A percentile compares a stretch with the other conserved stretches of the same genome.
Conservation (phyloP, 1,139 yeast species). For the Magnusiomyces tetraspermus region DNA sequence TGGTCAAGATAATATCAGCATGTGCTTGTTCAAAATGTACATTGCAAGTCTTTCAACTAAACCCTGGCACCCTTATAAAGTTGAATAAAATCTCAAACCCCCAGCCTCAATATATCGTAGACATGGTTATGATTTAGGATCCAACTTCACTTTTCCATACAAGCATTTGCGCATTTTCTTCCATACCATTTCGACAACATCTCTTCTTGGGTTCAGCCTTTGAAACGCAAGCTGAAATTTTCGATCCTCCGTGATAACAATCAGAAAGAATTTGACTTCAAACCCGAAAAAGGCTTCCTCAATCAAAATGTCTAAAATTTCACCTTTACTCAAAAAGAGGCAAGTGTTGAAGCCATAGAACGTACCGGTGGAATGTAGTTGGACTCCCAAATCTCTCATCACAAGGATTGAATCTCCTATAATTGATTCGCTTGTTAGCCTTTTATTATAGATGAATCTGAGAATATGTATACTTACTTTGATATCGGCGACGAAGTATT, state of each 20-base stretch:
- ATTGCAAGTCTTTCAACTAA: too few relatives aligned
- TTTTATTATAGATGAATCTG: not conserved
- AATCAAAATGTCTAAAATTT: constrained; percentile 47
- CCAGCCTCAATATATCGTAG: too few relatives aligned
- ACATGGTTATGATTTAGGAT: not conserved
- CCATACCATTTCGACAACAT: constrained; percentile 24
- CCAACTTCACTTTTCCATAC: constrained; percentile 5
- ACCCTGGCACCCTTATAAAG: too few relatives aligned
- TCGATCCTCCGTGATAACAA: constrained; percentile 36
- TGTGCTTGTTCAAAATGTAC: too few relatives aligned
- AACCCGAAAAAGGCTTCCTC: constrained; percentile 52
- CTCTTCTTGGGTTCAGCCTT: constrained; percentile 20
- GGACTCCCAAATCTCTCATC: constrained; percentile 28
- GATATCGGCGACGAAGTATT: not conserved
- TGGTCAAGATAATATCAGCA: too few relatives aligned
- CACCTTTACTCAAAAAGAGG: constrained; percentile 40
- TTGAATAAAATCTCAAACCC: too few relatives aligned
- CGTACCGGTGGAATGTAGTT: constrained; percentile 22
- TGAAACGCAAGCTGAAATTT: constrained; percentile 40
- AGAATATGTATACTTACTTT: not conserved
- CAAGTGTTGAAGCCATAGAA: constrained; percentile 18
- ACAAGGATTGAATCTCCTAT: constrained; percentile 22
- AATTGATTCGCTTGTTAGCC: not conserved
- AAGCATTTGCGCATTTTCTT: constrained; percentile 20
- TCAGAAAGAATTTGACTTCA: constrained; percentile 46